Conservation (phyloP, 2,329 filamentous ascomycete species). For the Grosmannia clavigera region DNA sequence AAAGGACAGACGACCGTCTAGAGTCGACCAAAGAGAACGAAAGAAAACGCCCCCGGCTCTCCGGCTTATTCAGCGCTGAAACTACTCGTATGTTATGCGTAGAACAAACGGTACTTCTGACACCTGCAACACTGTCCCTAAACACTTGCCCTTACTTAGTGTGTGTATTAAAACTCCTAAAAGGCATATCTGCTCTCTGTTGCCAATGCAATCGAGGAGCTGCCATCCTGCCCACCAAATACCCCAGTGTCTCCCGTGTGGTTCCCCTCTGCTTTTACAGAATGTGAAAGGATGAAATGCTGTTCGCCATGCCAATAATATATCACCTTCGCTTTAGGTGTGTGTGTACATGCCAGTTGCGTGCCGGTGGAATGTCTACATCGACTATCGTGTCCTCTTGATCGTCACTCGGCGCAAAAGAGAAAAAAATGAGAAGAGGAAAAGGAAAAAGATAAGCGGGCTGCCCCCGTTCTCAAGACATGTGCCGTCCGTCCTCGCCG, state of each 20-base stretch:
- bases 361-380: not conserved
- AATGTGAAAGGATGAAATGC: not conserved
- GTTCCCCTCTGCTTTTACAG: not conserved
- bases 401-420: not conserved
- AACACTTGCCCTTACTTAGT: not conserved
- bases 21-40: no score
- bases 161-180: not conserved
- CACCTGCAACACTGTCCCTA: not conserved
- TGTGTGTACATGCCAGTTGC: not conserved
- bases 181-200: not conserved
- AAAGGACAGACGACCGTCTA: not conserved
- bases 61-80: not conserved
- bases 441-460: not conserved
- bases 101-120: not conserved
- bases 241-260: not conserved
- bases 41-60: not conserved
- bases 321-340: not conserved
- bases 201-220: not conserved
- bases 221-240: not conserved
- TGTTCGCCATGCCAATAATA: not conserved
- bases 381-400: not conserved
- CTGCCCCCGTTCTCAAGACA: constrained; percentile 22
- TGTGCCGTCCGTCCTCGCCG: constrained; percentile 62
- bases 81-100: not conserved
- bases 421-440: not conserved